phyloP scores from a whole-genome alignment of 2,329 filamentous ascomycete genomes.

The Aureobasidium zeae region DNA sequence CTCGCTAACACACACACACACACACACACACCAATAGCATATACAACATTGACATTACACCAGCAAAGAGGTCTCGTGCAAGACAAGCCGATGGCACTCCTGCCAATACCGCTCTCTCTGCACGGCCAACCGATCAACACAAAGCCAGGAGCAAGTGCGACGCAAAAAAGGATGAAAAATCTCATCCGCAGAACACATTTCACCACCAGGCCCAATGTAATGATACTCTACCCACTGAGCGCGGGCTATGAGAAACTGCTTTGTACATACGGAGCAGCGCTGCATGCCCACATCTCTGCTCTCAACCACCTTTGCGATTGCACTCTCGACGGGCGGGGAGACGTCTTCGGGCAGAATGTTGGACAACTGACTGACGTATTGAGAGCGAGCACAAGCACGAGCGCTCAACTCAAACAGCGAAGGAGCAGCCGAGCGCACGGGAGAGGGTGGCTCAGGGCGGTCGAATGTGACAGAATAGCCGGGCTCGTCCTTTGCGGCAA shows the following conservation, averaged over 20 bases:
- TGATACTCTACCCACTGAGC: conserved; percentile 32
- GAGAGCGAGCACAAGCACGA: conserved; percentile 21
- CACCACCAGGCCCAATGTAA: conserved; percentile 18
- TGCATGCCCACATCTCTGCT: conserved; percentile 22
- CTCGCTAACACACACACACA: no score
- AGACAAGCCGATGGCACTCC: conserved; percentile 1
- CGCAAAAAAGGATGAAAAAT: conserved; percentile 27
- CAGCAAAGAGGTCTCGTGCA: no score
- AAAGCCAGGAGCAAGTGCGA: conserved; percentile 27
- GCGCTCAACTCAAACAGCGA: conserved; percentile 31
- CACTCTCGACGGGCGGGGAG: conserved; percentile 19
- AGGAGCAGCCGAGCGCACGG: conserved; percentile 19
- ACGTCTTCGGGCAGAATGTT: conserved; percentile 19
- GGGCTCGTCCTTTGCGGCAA: neutral
- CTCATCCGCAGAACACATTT: conserved; percentile 19
- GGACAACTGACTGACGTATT: conserved; percentile 23
- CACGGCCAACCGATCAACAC: conserved; percentile 17
- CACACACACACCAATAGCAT: no score
- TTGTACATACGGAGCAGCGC: conserved; percentile 27
- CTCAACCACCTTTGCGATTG: conserved; percentile 20
- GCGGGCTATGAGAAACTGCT: conserved; percentile 24
- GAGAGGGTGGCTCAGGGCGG: conserved; percentile 8
- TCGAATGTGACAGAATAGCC: conserved; percentile 2
- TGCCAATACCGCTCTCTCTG: conserved; percentile 4
- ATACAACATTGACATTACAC: no score